phyloP scores from a whole-genome alignment of 2,329 filamentous ascomycete species.

The Hymenoscyphus linearis region DNA sequence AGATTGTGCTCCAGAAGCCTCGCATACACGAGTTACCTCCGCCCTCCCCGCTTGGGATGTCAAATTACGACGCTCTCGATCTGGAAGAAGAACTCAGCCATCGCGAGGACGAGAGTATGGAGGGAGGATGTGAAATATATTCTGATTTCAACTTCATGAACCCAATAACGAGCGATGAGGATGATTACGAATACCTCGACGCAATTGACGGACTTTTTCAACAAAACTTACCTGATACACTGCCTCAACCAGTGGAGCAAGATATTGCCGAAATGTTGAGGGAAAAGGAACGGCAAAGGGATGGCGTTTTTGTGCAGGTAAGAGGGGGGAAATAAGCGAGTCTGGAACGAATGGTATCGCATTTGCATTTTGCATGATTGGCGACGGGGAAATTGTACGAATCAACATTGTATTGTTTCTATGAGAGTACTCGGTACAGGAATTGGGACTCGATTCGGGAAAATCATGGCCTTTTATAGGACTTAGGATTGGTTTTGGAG shows the following conservation, averaged over 20 bases:
- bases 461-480: constrained; percentile 9
- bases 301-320: constrained; percentile 24
- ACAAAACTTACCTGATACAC: constrained; percentile 26
- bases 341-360: constrained; percentile 13
- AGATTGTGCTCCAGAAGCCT: constrained; percentile 26
- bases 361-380: constrained; percentile 12
- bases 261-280: constrained; percentile 28
- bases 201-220: constrained; percentile 30
- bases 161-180: constrained; percentile 22
- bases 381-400: constrained; percentile 14
- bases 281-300: constrained; percentile 25
- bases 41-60: constrained; percentile 31
- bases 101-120: constrained; percentile 15
- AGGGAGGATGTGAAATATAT: constrained; percentile 23
- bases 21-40: constrained; percentile 25
- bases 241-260: constrained; percentile 24
- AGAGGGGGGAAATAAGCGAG: constrained; percentile 26
- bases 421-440: background rate
- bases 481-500: constrained; percentile 10
- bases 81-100: constrained; percentile 27
- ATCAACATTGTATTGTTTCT: constrained; percentile 6
- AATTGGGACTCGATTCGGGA: constrained; percentile 8
- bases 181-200: constrained; percentile 32
- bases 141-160: constrained; percentile 33
- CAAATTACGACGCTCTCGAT: constrained; percentile 33